Evolutionary conservation across 139 green algal species (phyloP), one percentile per base, ranked within the genome.

Genomic region (Chlamydomonas incerta): DNA sequence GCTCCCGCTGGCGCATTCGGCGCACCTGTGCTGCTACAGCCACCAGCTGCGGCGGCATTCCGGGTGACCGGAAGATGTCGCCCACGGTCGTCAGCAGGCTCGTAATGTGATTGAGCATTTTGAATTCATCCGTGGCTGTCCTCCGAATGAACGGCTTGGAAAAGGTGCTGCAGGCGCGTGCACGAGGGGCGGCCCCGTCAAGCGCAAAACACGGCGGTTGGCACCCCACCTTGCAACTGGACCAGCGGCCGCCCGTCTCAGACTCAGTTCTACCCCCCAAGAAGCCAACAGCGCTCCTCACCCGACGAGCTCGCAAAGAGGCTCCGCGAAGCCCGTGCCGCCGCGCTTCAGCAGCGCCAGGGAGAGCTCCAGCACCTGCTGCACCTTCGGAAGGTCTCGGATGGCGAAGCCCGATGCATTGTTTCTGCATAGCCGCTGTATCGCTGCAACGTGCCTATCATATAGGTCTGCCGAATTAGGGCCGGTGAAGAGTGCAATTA

Each of bases 321-420:
- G 72, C 15, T 92, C 68, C 29, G 85, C 17, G n/a, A 92, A 89
- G 31, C 50, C n/a, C 28, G 33, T 4, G 9, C n/a, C 79, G 23
- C 86, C 86, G 1, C 31, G 76, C 17, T 71, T 41, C 0, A 92
- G 50, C 14, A 92, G 89, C 24, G 65, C 68, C 9, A 92, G 41
- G 28, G 76, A 88, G 5, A 92, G 58, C 74, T 90, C 77, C 67
- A 90, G 55, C 0, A 92, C 76, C 37, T 92, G 82, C 67, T 89
- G 72, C 29, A 92, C 79, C 60, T 90, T 88, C 0, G 82, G 82
- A 34, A 92, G 47, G 62, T 92, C 89, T 6, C 71, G 66, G 29
- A 92, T 89, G 1, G 89, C 82, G 47, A 90, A 89, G 24, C 89
- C 89, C 18, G 35, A 52, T 0, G 71, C n/a, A 11, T 85, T 81